Conservation (phyloP, 1,139 yeast species). For the Geotrichum fermentans region DNA sequence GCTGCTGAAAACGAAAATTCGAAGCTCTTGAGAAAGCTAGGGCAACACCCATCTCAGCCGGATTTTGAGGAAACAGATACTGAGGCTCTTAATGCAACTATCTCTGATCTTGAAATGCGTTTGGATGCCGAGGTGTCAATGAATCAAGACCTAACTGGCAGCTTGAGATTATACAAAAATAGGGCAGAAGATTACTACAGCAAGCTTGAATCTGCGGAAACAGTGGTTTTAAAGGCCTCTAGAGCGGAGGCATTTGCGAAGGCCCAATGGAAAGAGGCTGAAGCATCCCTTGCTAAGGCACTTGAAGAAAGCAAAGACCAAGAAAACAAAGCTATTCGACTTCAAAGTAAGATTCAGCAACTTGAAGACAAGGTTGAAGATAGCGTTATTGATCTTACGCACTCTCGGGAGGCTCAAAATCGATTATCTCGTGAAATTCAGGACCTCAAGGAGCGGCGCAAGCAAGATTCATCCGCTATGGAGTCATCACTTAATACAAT, state of each 20-base stretch:
- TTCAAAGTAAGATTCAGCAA: conserved; percentile 51
- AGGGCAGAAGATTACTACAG: conserved; percentile 73
- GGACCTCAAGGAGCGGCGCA: conserved; percentile 28
- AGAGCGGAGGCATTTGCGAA: conserved; percentile 57
- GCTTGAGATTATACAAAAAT: conserved; percentile 58
- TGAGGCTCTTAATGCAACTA: conserved; percentile 21
- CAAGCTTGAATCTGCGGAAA: conserved; percentile 75
- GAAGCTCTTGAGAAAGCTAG: conserved; percentile 46
- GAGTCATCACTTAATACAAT: conserved; percentile 30
- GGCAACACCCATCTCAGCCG: conserved; percentile 11
- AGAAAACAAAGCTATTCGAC: conserved; percentile 53
- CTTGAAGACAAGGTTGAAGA: conserved; percentile 60
- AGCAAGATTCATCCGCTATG: conserved; percentile 28
- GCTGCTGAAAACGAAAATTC: conserved; percentile 45
- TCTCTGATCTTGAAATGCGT: conserved; percentile 40
- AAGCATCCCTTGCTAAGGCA: conserved; percentile 51
- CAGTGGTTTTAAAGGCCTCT: conserved; percentile 57
- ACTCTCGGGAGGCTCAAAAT: conserved; percentile 45
- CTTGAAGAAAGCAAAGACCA: conserved; percentile 59
- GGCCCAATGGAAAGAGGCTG: conserved; percentile 54
- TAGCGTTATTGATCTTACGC: conserved; percentile 51
- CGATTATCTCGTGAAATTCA: conserved; percentile 49
- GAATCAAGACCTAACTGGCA: conserved; percentile 49
- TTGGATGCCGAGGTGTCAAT: conserved; percentile 50
- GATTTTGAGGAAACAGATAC: conserved; percentile 22